Evolutionary conservation across 306 rosid genomes (phyloP), one percentile per base, ranked within the genome.

Genomic region (Citrullus mucosospermus): DNA sequence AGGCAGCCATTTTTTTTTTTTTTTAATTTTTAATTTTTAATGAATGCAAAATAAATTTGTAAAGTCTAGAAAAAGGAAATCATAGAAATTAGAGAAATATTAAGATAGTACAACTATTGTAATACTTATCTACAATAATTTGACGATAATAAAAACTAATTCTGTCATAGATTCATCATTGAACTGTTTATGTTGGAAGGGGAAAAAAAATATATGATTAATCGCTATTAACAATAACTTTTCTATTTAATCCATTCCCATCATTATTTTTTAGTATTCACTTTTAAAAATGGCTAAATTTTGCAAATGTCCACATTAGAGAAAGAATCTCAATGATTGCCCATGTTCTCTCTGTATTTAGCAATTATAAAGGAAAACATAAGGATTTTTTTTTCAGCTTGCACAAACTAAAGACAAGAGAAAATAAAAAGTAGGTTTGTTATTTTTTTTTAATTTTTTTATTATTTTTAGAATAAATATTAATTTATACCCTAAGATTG

Each of bases 311-410:
- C 7, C 72, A 66, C 44, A 18, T 36, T 66, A 38, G 30, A 50
- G 76, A 43, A 22, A 70, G 76, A 71, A 71, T 71, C 58, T 71
- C 58, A 46, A 71, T 71, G 38, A 71, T 71, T 71, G 54, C 46
- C 14, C 39, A 46, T 71, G 76, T 25, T 25, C 17, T 69, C 36
- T 44, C 75, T 44, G 38, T 43, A 69, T 69, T 69, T 69, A 38
- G 38, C 8, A 44, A 69, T 69, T 69, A 44, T 41, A 69, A 69
- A 69, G 36, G 1, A 69, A 69, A 16, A 69, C n/a, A 69, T 9
- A 69, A 44, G 54, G 54, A 4, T 3, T 36, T 36, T 36, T 36
- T 36, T 36, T 36, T 36, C 39, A 36, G 39, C 39, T 36, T 36
- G 4, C 39, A 36, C 39, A 36, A 36, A 36, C 39, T 36, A 36